These are phyloP conservation scores for Podochytrium sp. DNA, from an alignment of 192 early-diverging fungal species.

Conservation along the genomic window DNA sequence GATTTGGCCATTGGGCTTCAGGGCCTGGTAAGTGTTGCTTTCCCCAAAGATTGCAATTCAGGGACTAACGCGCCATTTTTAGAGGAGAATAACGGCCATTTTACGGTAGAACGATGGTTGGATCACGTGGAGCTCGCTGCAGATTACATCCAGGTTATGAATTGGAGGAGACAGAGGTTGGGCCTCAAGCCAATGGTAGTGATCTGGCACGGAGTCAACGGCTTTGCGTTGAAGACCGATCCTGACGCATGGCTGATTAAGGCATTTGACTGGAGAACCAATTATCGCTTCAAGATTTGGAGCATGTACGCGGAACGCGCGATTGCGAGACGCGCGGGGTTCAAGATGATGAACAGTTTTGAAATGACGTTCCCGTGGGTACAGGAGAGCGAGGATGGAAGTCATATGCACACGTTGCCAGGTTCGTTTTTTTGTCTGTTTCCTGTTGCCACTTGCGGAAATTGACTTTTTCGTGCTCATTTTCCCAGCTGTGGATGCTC, in stretches of 20 bases:
- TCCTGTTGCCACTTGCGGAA: too few species aligned
- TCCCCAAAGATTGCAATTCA: too few species aligned
- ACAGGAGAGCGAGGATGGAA: not conserved
- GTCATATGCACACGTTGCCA: slow-evolving; percentile 2
- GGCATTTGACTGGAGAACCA: slow-evolving; percentile 2
- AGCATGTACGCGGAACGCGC: not conserved
- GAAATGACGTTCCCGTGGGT: slow-evolving; percentile 20
- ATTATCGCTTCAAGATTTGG: slow-evolving; percentile 9
- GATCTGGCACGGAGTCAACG: not conserved
- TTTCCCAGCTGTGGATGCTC: slow-evolving; percentile 10
- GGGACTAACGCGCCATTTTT: too few species aligned
- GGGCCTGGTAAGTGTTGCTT: too few species aligned
- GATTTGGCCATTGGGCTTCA: not conserved
- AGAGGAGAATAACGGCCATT: slow-evolving; percentile 1
- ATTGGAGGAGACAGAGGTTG: not conserved
- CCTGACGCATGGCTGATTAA: not conserved
- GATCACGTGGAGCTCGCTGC: not conserved
- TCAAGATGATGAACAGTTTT: slow-evolving; percentile 16
- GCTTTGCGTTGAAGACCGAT: not conserved
- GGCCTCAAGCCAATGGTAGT: not conserved
- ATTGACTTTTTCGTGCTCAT: not conserved
- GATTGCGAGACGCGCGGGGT: not conserved
- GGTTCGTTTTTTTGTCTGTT: not conserved
- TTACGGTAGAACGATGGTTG: not conserved
- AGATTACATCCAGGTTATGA: not conserved